Base-by-base conservation (phyloP, 2,329 filamentous ascomycete species). In the Coniochaeta hoffmannii region DNA sequence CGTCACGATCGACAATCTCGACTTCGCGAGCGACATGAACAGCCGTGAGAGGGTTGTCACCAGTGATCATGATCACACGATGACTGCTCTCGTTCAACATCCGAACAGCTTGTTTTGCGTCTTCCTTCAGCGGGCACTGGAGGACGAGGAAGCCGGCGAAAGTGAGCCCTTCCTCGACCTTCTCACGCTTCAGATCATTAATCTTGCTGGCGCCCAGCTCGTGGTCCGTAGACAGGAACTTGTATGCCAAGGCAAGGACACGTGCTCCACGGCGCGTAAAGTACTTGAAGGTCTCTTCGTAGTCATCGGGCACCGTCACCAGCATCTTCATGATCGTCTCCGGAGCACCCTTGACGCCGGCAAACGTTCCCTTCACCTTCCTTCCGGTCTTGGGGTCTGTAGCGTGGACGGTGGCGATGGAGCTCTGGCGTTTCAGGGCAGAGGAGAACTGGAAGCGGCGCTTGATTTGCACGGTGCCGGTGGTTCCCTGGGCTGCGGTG, bases 1-100 rank as follows among this genome's bases (percentile, higher is more conserved):
- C 90, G 32, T 97, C 92, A 56, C 94, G 87, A 66, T 99, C 94
- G 15, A 99, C 91, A 69, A 99, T 99, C 70, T 99, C 94, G 26
- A 99, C 94, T 69, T 97, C 87, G 59, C 88, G 86, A 15, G 94
- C 94, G 56, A 99, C 94, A 68, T 99, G 93, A 11, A 96, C 90
- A 61, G 94, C 94, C 38, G 94, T 99, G 53, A 99, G 80, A 12
- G 94, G 93, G 70, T 99, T 99, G 71, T 99, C 94, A 68, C 94
- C 94, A 58, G 94, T 99, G 62, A 99, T 99, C 94, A 99, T 99
- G 63, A 99, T 89, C 50, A 96, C 91, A 64, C 94, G 90, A 71
- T 99, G 94, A 73, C 92, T 97, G 73, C 93, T 97, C 76, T 99
- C 94, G 68, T 97, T 99, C 64, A 99, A 81, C 90, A 97, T 97